Base-by-base conservation (phyloP, 129 eudicot genomes). In the Flaveria robusta region DNA sequence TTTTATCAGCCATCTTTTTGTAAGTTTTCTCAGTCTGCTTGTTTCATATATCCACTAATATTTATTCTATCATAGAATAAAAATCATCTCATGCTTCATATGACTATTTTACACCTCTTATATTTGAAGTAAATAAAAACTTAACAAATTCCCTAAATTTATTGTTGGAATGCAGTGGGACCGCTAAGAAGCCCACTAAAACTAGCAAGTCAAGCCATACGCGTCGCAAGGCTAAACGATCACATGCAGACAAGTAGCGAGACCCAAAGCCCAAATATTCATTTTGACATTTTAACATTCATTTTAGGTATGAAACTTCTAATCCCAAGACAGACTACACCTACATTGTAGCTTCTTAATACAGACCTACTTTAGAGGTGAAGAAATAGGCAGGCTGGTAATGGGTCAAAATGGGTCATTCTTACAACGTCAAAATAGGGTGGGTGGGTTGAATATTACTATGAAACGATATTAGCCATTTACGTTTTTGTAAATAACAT, bases 191-290 rank as follows among this genome's bases (percentile, higher is more conserved):
- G 76, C 82, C 87, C 41, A 16, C 41, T 52, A 87, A 72, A 64
- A 72, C 50, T 72, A 71, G 66, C 68, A 77, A 87, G 75, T 41
- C 88, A 0, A 71, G 47, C 78, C 85, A 87, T 64, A 69, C 85
- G 46, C 96, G 92, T 59, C 96, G 96, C 37, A 90, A 85, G 88
- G 90, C 87, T 71, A 90, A 87, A 55, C 70, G 96, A 64, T 90
- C 84, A 37, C 90, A 90, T 75, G 72, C 86, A 60, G 90, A 90
- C 69, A 87, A 83, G 81, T 85, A 86, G 85, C 50, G n/a, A 60
- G 50, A 56, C 51, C 72, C 6, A 20, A 46, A 74, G 75, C 29
- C 52, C 4, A 72, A 19, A 50, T 50, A 46, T 69, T 79, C 18
- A 26, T 31, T 43, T 43, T 58, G n/a, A n/a, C n/a, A n/a, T n/a